phyloP scores from a whole-genome alignment of 306 rosid species.

The Vicia villosa region DNA sequence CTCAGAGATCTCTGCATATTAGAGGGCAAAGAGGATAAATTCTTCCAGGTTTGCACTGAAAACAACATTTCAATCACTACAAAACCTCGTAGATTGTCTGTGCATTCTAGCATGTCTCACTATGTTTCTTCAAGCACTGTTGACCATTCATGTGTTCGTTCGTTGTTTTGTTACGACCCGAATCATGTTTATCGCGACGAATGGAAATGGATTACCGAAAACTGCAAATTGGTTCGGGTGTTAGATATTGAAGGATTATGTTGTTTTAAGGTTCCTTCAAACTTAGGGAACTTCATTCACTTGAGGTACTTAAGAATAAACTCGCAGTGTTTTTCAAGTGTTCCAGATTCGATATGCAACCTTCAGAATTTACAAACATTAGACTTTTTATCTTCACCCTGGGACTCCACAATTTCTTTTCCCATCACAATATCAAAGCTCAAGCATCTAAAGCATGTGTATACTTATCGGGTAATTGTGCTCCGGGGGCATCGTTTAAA shows the following conservation, averaged over 20 bases:
- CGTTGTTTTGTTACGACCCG: slow-evolving; percentile 23
- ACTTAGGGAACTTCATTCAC: slow-evolving; percentile 21
- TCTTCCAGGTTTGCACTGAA: slow-evolving; percentile 18
- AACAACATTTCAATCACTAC: background rate
- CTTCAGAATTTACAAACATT: slow-evolving; percentile 28
- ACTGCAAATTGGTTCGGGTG: slow-evolving; percentile 28
- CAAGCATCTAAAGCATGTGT: slow-evolving; percentile 6
- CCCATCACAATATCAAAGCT: slow-evolving; percentile 13
- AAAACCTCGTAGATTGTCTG: slow-evolving; percentile 33
- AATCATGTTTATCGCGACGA: rapidly evolving
- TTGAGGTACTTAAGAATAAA: slow-evolving; percentile 33
- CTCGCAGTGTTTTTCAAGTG: rapidly evolving
- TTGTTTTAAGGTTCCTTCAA: background rate
- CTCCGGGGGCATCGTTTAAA: background rate
- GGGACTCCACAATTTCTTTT: background rate
- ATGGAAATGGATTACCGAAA: slow-evolving; percentile 16
- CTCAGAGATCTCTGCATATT: slow-evolving; percentile 29
- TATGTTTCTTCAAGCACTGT: slow-evolving; percentile 22
- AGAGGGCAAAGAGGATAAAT: slow-evolving; percentile 25
- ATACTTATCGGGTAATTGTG: background rate
- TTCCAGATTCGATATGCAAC: slow-evolving; percentile 35
- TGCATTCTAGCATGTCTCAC: background rate
- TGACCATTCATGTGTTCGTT: slow-evolving; percentile 32
- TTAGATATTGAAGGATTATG: background rate
- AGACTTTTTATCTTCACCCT: background rate